Conservation (phyloP, 2,329 filamentous ascomycete species). For the Arthroderma sp. region DNA sequence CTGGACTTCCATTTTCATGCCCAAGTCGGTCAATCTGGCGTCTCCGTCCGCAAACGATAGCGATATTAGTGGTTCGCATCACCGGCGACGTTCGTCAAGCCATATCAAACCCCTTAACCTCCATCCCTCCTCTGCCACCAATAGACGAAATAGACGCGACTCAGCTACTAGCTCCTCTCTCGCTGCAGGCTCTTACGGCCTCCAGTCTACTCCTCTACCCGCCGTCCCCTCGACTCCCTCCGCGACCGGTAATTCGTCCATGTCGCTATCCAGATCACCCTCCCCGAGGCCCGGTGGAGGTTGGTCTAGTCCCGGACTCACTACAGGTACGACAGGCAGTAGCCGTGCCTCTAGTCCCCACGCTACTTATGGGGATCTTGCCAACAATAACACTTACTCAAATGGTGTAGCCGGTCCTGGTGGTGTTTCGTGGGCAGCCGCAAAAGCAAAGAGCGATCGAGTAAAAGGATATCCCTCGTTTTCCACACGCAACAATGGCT, state of each 20-base stretch:
- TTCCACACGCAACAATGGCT: conserved; percentile 68
- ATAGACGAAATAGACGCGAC: neutral
- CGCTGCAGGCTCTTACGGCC: conserved; percentile 15
- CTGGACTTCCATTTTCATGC: neutral
- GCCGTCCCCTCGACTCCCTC: conserved; percentile 46
- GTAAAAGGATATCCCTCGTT: conserved; percentile 66
- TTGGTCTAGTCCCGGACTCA: conserved; percentile 74
- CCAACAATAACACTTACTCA: conserved; percentile 31
- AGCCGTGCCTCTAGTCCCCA: conserved; percentile 43
- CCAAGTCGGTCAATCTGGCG: conserved; percentile 5
- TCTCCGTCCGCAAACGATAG: conserved; percentile 5
- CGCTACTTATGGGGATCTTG: conserved; percentile 37
- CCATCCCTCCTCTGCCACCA: conserved; percentile 2
- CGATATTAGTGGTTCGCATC: conserved; percentile 6
- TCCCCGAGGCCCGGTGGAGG: conserved; percentile 74
- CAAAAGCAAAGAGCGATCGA: conserved; percentile 62
- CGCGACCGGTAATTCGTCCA: conserved; percentile 43
- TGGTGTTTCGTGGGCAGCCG: conserved; percentile 64
- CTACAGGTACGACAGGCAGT: conserved; percentile 52
- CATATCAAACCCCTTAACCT: conserved; percentile 6
- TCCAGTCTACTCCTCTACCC: conserved; percentile 29
- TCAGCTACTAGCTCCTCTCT: conserved; percentile 14
- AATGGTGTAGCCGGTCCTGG: conserved; percentile 10
- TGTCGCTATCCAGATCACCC: conserved; percentile 79
- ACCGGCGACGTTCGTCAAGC: conserved; percentile 8